Conservation (phyloP, 768 basidiomycete species). For the Phanerochaete carnosa region DNA sequence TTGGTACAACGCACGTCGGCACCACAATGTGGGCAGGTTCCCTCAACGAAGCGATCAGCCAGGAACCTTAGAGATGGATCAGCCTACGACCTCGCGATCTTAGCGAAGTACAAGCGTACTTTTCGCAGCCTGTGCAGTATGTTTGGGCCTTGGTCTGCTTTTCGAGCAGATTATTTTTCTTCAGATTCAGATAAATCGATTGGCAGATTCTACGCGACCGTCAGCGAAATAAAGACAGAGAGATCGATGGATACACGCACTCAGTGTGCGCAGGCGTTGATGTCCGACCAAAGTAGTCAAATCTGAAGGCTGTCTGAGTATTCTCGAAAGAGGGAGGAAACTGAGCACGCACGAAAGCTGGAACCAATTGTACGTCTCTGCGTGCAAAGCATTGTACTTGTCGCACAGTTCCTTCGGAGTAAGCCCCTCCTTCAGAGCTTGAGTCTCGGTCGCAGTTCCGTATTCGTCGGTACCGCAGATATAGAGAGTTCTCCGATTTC, state of each 20-base stretch:
- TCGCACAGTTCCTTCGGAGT: conserved; percentile 81
- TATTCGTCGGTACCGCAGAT: conserved; percentile 99
- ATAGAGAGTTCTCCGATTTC: conserved; percentile 88
- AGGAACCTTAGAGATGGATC: conserved; percentile 59
- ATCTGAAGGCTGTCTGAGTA: conserved; percentile 41
- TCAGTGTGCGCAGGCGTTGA: conserved; percentile 87
- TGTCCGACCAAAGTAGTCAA: conserved; percentile 95
- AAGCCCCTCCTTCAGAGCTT: conserved; percentile 85
- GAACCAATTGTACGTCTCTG: conserved; percentile 96
- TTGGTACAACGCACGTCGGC: conserved; percentile 73
- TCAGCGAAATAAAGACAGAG: neutral
- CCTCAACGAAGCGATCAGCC: conserved; percentile 97
- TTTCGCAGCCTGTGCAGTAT: conserved; percentile 89
- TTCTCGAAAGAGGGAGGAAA: neutral
- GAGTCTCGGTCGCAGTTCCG: conserved; percentile 98
- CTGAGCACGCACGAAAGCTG: conserved; percentile 69
- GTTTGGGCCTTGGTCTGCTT: conserved; percentile 90
- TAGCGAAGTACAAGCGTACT: conserved; percentile 40
- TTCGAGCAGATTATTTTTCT: conserved; percentile 71
- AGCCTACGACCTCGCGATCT: conserved; percentile 4
- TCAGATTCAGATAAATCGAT: conserved; percentile 82
- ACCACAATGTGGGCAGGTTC: conserved; percentile 92
- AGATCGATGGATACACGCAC: conserved; percentile 38
- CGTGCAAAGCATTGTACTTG: conserved; percentile 86
- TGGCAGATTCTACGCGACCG: conserved; percentile 72